Evolutionary conservation across 805 yeast species (phyloP), one percentile per base, ranked within the genome.

Genomic region (Lachancea sp.): DNA sequence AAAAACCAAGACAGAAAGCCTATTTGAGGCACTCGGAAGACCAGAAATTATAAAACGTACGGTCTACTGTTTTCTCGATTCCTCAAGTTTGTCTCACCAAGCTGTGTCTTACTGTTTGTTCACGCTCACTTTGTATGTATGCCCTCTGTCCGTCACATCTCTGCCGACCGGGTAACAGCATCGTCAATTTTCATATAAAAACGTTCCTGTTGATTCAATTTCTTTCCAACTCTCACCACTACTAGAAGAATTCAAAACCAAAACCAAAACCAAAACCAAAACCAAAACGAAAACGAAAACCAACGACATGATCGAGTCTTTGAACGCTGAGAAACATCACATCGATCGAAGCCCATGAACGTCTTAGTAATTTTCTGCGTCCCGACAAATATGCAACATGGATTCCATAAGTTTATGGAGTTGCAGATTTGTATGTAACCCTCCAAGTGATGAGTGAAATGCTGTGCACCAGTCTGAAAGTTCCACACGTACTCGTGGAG

Each of bases 391-490:
- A 34, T 36, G 36, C 25, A 36, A 3, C 16, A 7, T 16, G 17
- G 18, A n/a, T 17, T 22, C 42, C 46, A 43, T 43, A 43, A 43
- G 46, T 20, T 19, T 43, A 43, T 43, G 46, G 46, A 18, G 18
- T 22, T 22, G 38, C 36, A 31, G 22, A 25, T 29, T 35, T 26
- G 41, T 15, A 37, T 26, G 41, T 15, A 37, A 37, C 34, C 15
- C 44, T 49, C 54, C 46, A 56, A n/a, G 50, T 62, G 67, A 62
- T 62, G 65, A 63, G 58, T 59, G 47, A 59, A 58, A 61, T 56
- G 66, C 66, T 61, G 66, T 63, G 68, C 66, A 62, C 66, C 68
- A 62, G 67, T 61, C 66, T 62, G 67, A 59, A 47, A 43, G 50
- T 35, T 36, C 41, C 47, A 50, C 49, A 49, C 49, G 66, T 63